Conservation (phyloP, 2,329 filamentous ascomycete species). For the Fusarium beomiforme region DNA sequence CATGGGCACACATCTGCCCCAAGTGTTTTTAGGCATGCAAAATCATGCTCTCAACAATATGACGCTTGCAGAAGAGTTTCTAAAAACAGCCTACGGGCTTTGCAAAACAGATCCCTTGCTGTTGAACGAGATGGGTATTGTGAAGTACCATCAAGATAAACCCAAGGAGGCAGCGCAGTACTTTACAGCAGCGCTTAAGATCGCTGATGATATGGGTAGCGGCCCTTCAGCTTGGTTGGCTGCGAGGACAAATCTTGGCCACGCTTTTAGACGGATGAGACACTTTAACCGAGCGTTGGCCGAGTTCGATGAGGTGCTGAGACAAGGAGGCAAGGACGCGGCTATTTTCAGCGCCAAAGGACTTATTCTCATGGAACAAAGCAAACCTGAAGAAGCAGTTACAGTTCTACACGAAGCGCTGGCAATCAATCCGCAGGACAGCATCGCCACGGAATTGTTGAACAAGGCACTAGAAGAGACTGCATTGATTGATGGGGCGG, state of each 20-base stretch:
- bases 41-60: conserved; percentile 97
- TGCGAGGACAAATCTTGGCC: conserved; percentile 87
- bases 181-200: conserved; percentile 79
- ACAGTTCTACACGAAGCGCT: conserved; percentile 85
- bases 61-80: conserved; percentile 91
- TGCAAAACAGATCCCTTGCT: conserved; percentile 89
- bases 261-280: conserved; percentile 80
- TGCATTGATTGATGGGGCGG: conserved; percentile 56
- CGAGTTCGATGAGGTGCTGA: conserved; percentile 87
- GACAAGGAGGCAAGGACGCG: conserved; percentile 82
- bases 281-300: conserved; percentile 76
- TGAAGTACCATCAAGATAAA: conserved; percentile 91
- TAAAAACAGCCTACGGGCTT: conserved; percentile 85
- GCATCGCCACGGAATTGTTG: conserved; percentile 81
- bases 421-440: conserved; percentile 80
- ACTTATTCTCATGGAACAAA: conserved; percentile 82
- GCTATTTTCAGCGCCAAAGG: conserved; percentile 85
- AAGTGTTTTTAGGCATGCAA: conserved; percentile 98
- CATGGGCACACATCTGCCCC: conserved; percentile 95
- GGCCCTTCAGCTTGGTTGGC: conserved; percentile 85
- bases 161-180: conserved; percentile 78
- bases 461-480: conserved; percentile 76
- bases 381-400: conserved; percentile 79
- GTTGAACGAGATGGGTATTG: conserved; percentile 94
- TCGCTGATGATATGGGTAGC: conserved; percentile 83